Base-by-base conservation (phyloP, 257 asterid genomes). In the Fraxinus pennsylvanica region DNA sequence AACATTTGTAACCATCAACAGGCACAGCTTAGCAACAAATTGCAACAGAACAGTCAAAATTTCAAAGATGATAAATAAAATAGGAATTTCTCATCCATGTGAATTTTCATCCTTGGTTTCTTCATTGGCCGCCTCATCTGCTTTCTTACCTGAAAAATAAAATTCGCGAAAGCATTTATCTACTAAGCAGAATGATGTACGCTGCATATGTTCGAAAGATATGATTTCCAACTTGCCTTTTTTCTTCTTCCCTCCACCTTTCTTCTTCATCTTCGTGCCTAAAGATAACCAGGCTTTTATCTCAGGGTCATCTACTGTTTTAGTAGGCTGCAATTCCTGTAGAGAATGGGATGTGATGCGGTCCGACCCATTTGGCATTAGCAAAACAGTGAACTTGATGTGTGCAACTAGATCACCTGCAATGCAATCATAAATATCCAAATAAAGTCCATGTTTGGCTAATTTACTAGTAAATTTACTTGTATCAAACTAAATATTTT, bases 381-480 rank as follows among this genome's bases (percentile, higher is more conserved):
- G 88, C 84, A 94, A 85, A 72, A 94, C 99, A 0, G 99, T 94
- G 80, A 90, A 92, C 82, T 94, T 94, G 57, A 91, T 87, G 83
- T 94, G 99, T 59, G 97, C 99, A 54, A 94, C 97, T 39, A 92
- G 79, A 72, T 94, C 99, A 73, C 97, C 99, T 94, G 94, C 78
- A 79, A 78, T 74, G 22, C 72, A 63, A 52, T 79, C 76, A 71
- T 43, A 63, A 63, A 63, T 32, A 63, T 63, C 35, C 36, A 10
- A 9, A 25, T 3, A 27, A 32, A 9, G 35, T 25, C 12, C 30
- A 22, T 27, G 36, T 63, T 61, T 63, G 19, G 50, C 14, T 2
- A 43, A 10, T 43, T 13, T 43, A 38, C 50, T 6, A 43, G 15
- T 10, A 43, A 10, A 52, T 6, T 17, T 19, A 14, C 0, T 15